Base-by-base conservation (phyloP, 768 basidiomycete species). In the Phylloporus sp. region DNA sequence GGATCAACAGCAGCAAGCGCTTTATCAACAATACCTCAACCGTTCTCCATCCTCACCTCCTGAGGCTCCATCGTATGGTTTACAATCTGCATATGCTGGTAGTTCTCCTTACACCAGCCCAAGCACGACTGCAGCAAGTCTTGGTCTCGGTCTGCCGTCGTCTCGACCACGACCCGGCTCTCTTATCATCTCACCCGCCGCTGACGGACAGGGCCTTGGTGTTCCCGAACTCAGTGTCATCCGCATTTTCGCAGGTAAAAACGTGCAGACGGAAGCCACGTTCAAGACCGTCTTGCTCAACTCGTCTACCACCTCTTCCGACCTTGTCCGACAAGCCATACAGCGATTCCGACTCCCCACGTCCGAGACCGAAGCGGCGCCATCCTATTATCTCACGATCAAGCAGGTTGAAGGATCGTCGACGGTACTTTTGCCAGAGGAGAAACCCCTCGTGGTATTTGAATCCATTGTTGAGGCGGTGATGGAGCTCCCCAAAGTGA, bases 221-320 rank as follows among this genome's bases (percentile, higher is more conserved):
- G 79, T 88, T 4, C 90, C 88, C 0, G 84, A 93, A 44, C 78
- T 99, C 45, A 96, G 86, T 57, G 96, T 99, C 51, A 84, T 99
- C 41, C 88, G 96, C 21, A 82, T 99, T 31, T 99, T 99, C 61
- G 94, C 95, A 0, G 96, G 95, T 23, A 82, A 86, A 54, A 77
- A 90, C 54, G 63, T 98, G 53, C 84, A 92, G 63, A 90, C 92
- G 0, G 94, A 98, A 57, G 91, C 93, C 3, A 96, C 95, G 6
- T 99, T 99, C 78, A 98, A 98, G 72, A 98, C 96, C 6, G 96
- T 95, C 1, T 69, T 98, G 15, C 77, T 98, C 46, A 97, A 94
- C 58, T 72, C 86, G 5, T 82, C 82, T 1, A 97, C 95, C 0
- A 87, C 86, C 0, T 80, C 90, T 0, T 69, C 75, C 1, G 95